Percentiles rank a stretch among this genome's conserved stretches.
These are phyloP conservation scores for Phytopythium sindhum DNA, from an alignment of 352 stramenopile genomes.

Conservation along the genomic window DNA sequence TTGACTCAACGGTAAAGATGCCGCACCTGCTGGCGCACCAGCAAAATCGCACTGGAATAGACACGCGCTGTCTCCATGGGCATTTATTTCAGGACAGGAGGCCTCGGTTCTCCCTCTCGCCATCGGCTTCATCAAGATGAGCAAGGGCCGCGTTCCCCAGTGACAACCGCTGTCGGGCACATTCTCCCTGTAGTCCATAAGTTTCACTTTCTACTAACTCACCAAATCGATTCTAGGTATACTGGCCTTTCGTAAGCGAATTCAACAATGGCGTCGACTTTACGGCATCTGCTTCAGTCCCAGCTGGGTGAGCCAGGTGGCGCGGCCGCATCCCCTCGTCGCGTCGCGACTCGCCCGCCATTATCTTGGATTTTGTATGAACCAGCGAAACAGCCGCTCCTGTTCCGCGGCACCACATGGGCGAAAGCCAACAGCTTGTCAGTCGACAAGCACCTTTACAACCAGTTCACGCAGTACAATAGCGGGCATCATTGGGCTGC, in stretches of 20 bases:
- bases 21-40: background rate
- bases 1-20: background rate
- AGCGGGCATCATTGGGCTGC: background rate
- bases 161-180: background rate
- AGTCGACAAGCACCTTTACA: background rate
- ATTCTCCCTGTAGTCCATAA: background rate
- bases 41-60: background rate
- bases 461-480: background rate
- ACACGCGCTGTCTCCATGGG: background rate
- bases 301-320: slow-evolving; percentile 3
- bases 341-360: background rate
- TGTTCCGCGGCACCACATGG: slow-evolving; percentile 1
- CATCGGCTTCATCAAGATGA: background rate
- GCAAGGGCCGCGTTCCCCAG: background rate
- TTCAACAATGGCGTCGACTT: background rate
- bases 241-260: too few relatives aligned
- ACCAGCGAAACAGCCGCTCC: background rate
- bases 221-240: too few relatives aligned
- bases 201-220: too few relatives aligned
- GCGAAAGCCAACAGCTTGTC: background rate
- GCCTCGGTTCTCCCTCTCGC: too few relatives aligned
- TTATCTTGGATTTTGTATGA: background rate
- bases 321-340: background rate
- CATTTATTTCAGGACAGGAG: too few relatives aligned
- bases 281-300: background rate